phyloP scores from a whole-genome alignment of 139 green algal genomes.

The Picochlorum sp. region DNA sequence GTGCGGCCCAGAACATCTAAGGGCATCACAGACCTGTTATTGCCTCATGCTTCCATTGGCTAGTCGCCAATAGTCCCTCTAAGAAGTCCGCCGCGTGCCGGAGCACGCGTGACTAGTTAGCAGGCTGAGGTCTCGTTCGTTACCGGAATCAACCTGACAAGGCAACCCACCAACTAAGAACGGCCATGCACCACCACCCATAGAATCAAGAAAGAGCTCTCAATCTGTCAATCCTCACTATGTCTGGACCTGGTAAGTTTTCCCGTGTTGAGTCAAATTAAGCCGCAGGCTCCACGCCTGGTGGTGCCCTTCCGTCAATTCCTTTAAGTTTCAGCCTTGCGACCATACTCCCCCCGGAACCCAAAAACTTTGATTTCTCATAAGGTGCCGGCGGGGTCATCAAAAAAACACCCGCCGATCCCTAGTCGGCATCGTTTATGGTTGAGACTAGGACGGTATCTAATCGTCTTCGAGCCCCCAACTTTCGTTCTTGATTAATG shows the following conservation, averaged over 20 bases:
- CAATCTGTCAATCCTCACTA: slow-evolving; percentile 92
- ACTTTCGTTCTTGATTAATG: slow-evolving; percentile 99
- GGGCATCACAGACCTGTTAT: slow-evolving; percentile 99
- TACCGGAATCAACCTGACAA: slow-evolving; percentile 96
- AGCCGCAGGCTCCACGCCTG: slow-evolving; percentile 89
- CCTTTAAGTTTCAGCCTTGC: slow-evolving; percentile 92
- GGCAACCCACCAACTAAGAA: slow-evolving; percentile 92
- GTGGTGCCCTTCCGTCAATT: slow-evolving; percentile 95
- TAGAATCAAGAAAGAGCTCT: slow-evolving; percentile 94
- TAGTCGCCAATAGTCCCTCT: slow-evolving; percentile 78
- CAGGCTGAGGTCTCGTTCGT: slow-evolving; percentile 95
- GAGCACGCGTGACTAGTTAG: slow-evolving; percentile 83
- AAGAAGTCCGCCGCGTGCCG: slow-evolving; percentile 75
- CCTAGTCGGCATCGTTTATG: slow-evolving; percentile 99
- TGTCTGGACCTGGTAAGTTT: slow-evolving; percentile 94
- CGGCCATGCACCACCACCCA: slow-evolving; percentile 56
- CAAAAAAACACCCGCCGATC: slow-evolving; percentile 90
- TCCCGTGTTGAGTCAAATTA: slow-evolving; percentile 95
- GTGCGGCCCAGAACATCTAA: slow-evolving; percentile 99
- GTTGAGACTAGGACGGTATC: slow-evolving; percentile 99
- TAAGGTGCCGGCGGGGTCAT: slow-evolving; percentile 96
- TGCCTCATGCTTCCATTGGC: slow-evolving; percentile 94
- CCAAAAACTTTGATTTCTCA: slow-evolving; percentile 98
- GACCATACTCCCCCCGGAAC: slow-evolving; percentile 95
- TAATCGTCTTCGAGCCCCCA: slow-evolving; percentile 99